Conservation (phyloP, 2,329 filamentous ascomycete genomes). For the Cryoendolithus antarcticus region DNA sequence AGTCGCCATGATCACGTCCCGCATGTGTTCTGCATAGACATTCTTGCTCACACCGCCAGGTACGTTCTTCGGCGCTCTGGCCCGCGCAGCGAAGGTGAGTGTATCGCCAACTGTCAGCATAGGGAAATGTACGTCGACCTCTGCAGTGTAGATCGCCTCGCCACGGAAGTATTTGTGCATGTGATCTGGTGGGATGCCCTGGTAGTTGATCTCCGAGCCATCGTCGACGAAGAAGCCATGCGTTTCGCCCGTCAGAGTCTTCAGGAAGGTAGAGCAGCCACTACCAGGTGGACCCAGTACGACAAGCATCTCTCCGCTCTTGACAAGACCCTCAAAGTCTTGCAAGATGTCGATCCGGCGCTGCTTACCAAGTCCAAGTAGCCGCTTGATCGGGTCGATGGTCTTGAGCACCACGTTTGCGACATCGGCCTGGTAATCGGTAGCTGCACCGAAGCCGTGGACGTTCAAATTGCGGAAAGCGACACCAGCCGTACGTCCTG, state of each 20-base stretch:
- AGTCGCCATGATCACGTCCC: slow-evolving; percentile 63
- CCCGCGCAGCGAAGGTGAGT: slow-evolving; percentile 61
- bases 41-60: slow-evolving; percentile 45
- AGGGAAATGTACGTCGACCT: slow-evolving; percentile 73
- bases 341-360: slow-evolving; percentile 48
- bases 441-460: slow-evolving; percentile 36
- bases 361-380: slow-evolving; percentile 18
- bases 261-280: slow-evolving; percentile 74
- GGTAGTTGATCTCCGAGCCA: slow-evolving; percentile 67
- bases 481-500: slow-evolving; percentile 33
- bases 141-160: slow-evolving; percentile 77
- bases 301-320: slow-evolving; percentile 62
- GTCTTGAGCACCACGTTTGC: slow-evolving; percentile 34
- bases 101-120: slow-evolving; percentile 68
- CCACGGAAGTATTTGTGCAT: slow-evolving; percentile 71
- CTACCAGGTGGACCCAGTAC: slow-evolving; percentile 57
- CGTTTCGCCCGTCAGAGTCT: slow-evolving; percentile 72
- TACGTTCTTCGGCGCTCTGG: slow-evolving; percentile 50
- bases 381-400: slow-evolving; percentile 25
- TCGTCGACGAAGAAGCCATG: slow-evolving; percentile 65
- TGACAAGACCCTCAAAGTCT: slow-evolving; percentile 55
- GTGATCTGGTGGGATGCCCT: slow-evolving; percentile 58
- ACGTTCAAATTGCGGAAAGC: slow-evolving; percentile 35
- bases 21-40: slow-evolving; percentile 49
- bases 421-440: slow-evolving; percentile 40